A percentile compares a stretch with the other conserved stretches of the same genome.
phyloP scores from a whole-genome alignment of 352 stramenopile species.

The Phytophthora gonapodyides region DNA sequence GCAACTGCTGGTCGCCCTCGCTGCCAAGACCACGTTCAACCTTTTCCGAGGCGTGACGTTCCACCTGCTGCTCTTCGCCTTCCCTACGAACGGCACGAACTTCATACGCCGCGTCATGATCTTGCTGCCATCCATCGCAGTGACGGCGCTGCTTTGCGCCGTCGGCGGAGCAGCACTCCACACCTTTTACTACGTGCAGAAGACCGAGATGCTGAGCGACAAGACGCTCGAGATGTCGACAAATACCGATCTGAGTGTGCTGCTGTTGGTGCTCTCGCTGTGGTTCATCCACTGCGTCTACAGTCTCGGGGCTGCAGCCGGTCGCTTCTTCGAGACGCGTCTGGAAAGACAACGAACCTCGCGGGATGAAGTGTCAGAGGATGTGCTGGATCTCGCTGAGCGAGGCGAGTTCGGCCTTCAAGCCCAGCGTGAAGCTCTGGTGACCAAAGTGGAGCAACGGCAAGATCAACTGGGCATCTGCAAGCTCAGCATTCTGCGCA shows the following conservation, averaged over 20 bases:
- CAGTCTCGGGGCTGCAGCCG: slow-evolving; percentile 36
- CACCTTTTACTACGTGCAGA: slow-evolving; percentile 66
- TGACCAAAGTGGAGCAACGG: slow-evolving; percentile 57
- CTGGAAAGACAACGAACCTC: slow-evolving; percentile 41
- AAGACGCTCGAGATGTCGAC: slow-evolving; percentile 35
- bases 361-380: slow-evolving; percentile 45
- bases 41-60: slow-evolving; percentile 58
- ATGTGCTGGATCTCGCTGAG: slow-evolving; percentile 62
- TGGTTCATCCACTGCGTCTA: slow-evolving; percentile 56
- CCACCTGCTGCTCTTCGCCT: slow-evolving; percentile 60
- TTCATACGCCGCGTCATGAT: slow-evolving; percentile 49
- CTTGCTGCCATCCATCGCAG: slow-evolving; percentile 41
- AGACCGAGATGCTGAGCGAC: slow-evolving; percentile 39
- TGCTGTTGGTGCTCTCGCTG: slow-evolving; percentile 44
- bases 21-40: slow-evolving; percentile 64
- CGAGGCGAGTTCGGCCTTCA: slow-evolving; percentile 70
- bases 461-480: slow-evolving; percentile 61
- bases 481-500: slow-evolving; percentile 56
- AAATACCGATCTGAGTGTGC: slow-evolving; percentile 43
- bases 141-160: slow-evolving; percentile 51
- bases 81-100: slow-evolving; percentile 48
- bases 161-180: slow-evolving; percentile 45
- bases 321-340: slow-evolving; percentile 44
- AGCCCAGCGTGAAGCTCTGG: slow-evolving; percentile 63
- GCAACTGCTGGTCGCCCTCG: slow-evolving; percentile 44